Conservation (phyloP, 129 eudicot genomes). For the Ambrosia artemisiifolia region DNA sequence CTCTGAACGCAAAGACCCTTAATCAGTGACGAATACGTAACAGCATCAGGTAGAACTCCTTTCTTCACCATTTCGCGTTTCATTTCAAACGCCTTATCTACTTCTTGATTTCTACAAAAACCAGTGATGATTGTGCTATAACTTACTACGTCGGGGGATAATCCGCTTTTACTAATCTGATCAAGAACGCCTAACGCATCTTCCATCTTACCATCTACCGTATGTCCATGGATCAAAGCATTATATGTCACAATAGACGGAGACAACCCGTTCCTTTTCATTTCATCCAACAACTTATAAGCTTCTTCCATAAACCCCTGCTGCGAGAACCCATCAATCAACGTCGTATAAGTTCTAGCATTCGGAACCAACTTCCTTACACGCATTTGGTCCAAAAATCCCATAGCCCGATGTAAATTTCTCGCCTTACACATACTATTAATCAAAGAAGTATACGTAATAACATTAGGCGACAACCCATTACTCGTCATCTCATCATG, state of each 20-base stretch:
- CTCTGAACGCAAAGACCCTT: conserved; percentile 78
- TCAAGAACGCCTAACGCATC: conserved; percentile 56
- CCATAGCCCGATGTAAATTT: conserved; percentile 77
- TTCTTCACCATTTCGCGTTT: conserved; percentile 59
- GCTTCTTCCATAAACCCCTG: conserved; percentile 84
- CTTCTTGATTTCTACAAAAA: conserved; percentile 51
- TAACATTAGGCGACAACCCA: conserved; percentile 83
- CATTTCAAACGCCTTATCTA: conserved; percentile 60
- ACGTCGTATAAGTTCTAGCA: conserved; percentile 83
- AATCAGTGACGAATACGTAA: conserved; percentile 81
- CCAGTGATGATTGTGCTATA: conserved; percentile 80
- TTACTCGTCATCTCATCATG: conserved; percentile 74
- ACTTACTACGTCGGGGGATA: conserved; percentile 79
- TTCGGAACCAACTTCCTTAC: conserved; percentile 71
- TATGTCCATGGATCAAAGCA: conserved; percentile 76
- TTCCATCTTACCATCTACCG: conserved; percentile 56
- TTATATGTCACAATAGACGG: conserved; percentile 89
- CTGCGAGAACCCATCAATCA: conserved; percentile 84
- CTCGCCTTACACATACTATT: conserved; percentile 74
- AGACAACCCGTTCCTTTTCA: conserved; percentile 55
- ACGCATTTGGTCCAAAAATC: conserved; percentile 74
- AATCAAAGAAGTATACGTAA: conserved; percentile 89
- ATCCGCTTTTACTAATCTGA: conserved; percentile 41
- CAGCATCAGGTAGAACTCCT: conserved; percentile 61
- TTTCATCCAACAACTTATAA: conserved; percentile 59